Conservation (phyloP, 2,329 filamentous ascomycete genomes). For the Coniochaeta pulveracea region DNA sequence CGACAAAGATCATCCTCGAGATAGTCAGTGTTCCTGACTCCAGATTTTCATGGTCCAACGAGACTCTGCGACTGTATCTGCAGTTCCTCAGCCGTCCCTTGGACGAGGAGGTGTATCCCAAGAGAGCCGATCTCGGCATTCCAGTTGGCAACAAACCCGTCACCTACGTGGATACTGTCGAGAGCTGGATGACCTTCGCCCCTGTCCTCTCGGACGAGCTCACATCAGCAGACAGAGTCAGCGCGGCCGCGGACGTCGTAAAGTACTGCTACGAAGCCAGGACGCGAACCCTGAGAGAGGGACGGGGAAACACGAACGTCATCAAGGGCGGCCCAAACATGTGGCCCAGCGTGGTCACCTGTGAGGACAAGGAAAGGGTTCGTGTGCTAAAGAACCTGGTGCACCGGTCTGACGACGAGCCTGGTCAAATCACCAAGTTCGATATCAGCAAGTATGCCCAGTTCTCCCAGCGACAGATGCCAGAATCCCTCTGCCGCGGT, state of each 20-base stretch:
- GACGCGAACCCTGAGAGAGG: not conserved
- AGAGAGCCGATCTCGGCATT: too few species aligned
- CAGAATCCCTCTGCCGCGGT: too few species aligned
- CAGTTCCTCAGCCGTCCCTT: not conserved
- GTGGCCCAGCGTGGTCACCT: constrained; percentile 1
- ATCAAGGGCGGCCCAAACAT: constrained; percentile 2
- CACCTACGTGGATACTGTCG: not conserved
- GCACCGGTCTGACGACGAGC: too few species aligned
- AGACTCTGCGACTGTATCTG: not conserved
- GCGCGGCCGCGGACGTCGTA: not conserved
- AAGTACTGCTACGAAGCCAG: not conserved
- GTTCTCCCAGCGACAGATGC: too few species aligned
- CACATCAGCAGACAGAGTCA: too few species aligned
- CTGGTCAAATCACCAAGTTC: too few species aligned
- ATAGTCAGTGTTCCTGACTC: not conserved
- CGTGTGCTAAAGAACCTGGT: not conserved
- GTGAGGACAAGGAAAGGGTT: not conserved
- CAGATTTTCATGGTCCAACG: not conserved
- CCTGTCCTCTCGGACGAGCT: not conserved
- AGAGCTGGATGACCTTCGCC: not conserved
- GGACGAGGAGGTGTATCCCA: not conserved
- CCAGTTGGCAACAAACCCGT: not conserved
- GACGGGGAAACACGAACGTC: not conserved
- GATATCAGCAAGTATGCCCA: too few species aligned
- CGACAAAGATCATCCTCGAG: not conserved